phyloP scores from a whole-genome alignment of 495 filamentous ascomycete genomes.

The Aspergillus conjunctus region DNA sequence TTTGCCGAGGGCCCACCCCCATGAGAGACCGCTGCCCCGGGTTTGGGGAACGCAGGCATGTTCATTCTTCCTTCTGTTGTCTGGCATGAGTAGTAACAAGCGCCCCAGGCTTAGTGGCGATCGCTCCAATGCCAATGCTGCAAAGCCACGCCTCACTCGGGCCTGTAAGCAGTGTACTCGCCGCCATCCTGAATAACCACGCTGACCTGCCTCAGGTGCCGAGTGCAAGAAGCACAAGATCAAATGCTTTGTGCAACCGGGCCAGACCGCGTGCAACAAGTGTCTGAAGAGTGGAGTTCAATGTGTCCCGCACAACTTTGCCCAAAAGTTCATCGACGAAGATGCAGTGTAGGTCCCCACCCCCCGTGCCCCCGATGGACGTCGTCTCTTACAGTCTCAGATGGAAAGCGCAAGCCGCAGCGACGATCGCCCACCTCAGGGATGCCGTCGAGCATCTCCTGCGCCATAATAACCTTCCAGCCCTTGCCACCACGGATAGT shows the following conservation, averaged over 20 bases:
- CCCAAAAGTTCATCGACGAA: conserved; percentile 17
- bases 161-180: not conserved
- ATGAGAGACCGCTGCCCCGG: not conserved
- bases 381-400: not conserved
- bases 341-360: conserved; percentile 8
- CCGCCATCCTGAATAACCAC: not conserved
- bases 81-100: conserved; percentile 3
- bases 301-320: conserved; percentile 16
- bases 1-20: conserved; percentile 1
- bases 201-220: conserved; percentile 7
- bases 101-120: not conserved
- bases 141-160: conserved; percentile 7
- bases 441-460: conserved; percentile 13
- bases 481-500: not conserved
- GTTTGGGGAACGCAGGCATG: not conserved
- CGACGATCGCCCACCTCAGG: conserved; percentile 6
- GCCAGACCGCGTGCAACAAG: conserved; percentile 5
- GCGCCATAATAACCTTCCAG: conserved; percentile 7
- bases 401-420: conserved; percentile 15
- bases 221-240: conserved; percentile 20
- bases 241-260: conserved; percentile 14
- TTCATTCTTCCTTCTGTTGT: not conserved
- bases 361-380: too few species aligned
- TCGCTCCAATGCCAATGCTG: not conserved
- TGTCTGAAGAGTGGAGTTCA: conserved; percentile 6